Conservation (phyloP, 2,329 filamentous ascomycete species). For the Epichloe sylvatica region DNA sequence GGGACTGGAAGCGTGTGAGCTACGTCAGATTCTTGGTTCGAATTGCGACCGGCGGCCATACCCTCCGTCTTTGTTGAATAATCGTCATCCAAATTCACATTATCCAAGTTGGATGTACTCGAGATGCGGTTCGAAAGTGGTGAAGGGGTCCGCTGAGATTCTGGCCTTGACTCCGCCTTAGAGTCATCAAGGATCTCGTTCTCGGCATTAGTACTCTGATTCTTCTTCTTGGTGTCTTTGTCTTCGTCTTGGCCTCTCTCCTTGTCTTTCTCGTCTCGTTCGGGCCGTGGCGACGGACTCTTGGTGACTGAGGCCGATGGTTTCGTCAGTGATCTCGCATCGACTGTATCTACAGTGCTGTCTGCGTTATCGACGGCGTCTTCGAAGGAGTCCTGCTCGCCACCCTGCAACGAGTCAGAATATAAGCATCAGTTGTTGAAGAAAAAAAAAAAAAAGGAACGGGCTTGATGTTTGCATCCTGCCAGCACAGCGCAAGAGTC, state of each 20-base stretch:
- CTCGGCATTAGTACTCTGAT: conserved; percentile 8
- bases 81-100: conserved; percentile 56
- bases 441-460: background rate
- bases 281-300: conserved; percentile 12
- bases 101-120: conserved; percentile 35
- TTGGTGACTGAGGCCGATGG: conserved; percentile 25
- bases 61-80: conserved; percentile 21
- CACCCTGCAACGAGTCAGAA: conserved; percentile 14
- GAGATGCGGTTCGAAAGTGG: conserved; percentile 31
- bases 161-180: conserved; percentile 10
- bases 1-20: conserved; percentile 14
- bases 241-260: background rate
- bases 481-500: background rate
- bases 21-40: background rate
- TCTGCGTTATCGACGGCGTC: conserved; percentile 54
- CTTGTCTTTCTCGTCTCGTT: background rate
- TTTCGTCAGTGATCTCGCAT: conserved; percentile 47
- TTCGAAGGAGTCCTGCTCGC: conserved; percentile 47
- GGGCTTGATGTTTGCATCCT: background rate
- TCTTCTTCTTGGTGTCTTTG: conserved; percentile 5
- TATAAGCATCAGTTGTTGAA: background rate
- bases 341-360: conserved; percentile 46
- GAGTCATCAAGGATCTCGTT: conserved; percentile 6
- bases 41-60: conserved; percentile 9
- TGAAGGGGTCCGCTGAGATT: conserved; percentile 21